Evolutionary conservation across 2,329 filamentous ascomycete genomes (phyloP).

Genomic region (Aspergillus jensenii): DNA sequence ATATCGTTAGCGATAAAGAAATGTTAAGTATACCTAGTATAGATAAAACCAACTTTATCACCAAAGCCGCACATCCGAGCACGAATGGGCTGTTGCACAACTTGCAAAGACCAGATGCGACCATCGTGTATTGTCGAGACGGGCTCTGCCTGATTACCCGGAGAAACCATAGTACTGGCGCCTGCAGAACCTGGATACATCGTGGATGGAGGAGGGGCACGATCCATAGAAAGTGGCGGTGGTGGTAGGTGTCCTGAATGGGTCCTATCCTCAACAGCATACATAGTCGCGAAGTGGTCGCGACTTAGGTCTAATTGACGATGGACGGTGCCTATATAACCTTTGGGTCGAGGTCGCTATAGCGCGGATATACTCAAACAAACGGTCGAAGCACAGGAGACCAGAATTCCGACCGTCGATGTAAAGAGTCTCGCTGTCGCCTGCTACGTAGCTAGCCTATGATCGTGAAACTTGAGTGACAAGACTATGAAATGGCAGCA

Average conservation of each 20-base stretch:
- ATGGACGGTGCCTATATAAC: background rate
- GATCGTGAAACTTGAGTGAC: background rate
- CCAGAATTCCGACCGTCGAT: conserved; percentile 22
- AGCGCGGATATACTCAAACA: too few species aligned
- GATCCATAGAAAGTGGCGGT: conserved; percentile 42
- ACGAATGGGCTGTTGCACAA: conserved; percentile 86
- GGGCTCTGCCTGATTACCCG: conserved; percentile 38
- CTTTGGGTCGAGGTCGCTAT: background rate
- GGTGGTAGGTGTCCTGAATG: conserved; percentile 36
- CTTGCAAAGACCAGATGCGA: conserved; percentile 62
- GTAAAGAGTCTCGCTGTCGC: background rate
- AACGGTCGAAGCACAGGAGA: background rate
- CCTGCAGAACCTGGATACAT: conserved; percentile 35
- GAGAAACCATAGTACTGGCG: conserved; percentile 29
- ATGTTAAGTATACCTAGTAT: background rate
- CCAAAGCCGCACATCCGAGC: conserved; percentile 99
- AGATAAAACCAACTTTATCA: conserved; percentile 71
- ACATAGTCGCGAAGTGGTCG: conserved; percentile 34
- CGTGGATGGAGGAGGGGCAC: conserved; percentile 36
- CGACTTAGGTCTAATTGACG: conserved; percentile 5
- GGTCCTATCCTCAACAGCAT: conserved; percentile 38
- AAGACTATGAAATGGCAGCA: background rate
- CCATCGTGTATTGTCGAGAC: conserved; percentile 43
- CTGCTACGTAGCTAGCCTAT: background rate
- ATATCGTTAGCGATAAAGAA: conserved; percentile 13